Base-by-base conservation (phyloP, 192 early-diverging fungal species). In the Rhizoclosmatium sp. region DNA sequence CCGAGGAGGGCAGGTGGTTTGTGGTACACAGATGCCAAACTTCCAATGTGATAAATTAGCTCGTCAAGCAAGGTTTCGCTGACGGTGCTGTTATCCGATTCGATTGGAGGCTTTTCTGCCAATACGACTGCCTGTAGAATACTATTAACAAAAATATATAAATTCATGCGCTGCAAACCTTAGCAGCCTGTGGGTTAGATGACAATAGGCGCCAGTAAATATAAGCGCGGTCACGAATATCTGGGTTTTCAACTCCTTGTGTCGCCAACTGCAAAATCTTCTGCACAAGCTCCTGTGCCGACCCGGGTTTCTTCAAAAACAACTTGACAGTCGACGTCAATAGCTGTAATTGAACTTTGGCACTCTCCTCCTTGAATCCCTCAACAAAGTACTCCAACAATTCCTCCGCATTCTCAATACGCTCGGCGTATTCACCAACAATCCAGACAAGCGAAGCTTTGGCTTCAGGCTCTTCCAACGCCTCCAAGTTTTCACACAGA, bases 371-470 rank as follows among this genome's bases (percentile, higher is more conserved):
- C 81, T 95, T 84, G 76, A 98, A 97, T 3, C 89, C 92, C 58
- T 95, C 96, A 44, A 98, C 79, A 83, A 99, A 99, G 65, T 87
- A 89, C 9, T 91, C 93, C 49, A 99, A 85, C 23, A 99, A 83
- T 68, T 93, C 94, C 84, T 96, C 93, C 3, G 98, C 93, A 84
- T 98, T 98, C 60, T 97, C 97, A 78, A 99, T 99, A 45, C 97
- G 86, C 80, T 97, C 96, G 4, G 97, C 93, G 81, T 99, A 99
- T 85, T 99, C 95, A 1, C 98, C 98, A 82, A 99, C 93, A 69
- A 99, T 98, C 98, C 98, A 99, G 66, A 99, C 95, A 93, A 99
- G 94, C n/a, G 96, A 94, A 2, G 95, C 93, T 81, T 96, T 97
- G 44, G 98, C 97, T 82, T 99, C 98, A 21, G 98, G 93, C 79